Conservation (phyloP, 768 basidiomycete genomes). For the Cubamyces lactineus region DNA sequence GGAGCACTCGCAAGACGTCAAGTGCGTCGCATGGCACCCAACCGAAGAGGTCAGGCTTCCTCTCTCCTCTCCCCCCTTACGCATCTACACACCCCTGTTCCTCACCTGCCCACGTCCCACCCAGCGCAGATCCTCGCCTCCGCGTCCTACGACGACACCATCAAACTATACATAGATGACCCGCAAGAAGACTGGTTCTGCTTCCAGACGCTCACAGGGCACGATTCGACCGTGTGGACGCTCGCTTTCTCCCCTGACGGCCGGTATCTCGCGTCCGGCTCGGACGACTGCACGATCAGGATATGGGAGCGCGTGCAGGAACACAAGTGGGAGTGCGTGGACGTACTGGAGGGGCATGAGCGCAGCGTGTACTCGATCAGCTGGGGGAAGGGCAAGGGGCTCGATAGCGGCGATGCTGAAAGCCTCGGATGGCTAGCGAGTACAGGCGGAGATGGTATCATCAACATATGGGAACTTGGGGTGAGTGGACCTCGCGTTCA, state of each 20-base stretch:
- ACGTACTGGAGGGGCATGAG: constrained; percentile 65
- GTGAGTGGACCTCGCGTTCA: constrained; percentile 20
- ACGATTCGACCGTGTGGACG: constrained; percentile 90
- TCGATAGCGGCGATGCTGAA: constrained; percentile 29
- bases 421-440: constrained; percentile 83
- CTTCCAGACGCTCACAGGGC: constrained; percentile 79
- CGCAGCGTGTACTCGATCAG: constrained; percentile 80
- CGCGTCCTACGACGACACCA: constrained; percentile 94
- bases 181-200: constrained; percentile 94
- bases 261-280: constrained; percentile 81
- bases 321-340: constrained; percentile 64
- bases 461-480: constrained; percentile 78
- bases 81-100: too few species aligned
- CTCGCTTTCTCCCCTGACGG: constrained; percentile 78
- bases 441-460: constrained; percentile 81
- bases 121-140: constrained; percentile 86
- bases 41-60: constrained; percentile 74
- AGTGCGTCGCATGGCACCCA: constrained; percentile 94
- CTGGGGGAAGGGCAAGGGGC: constrained; percentile 54
- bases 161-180: constrained; percentile 92
- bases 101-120: constrained; percentile 20
- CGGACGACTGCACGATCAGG: constrained; percentile 82
- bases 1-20: constrained; percentile 97
- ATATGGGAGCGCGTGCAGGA: constrained; percentile 77
- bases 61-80: background rate